A percentile compares a stretch with the other conserved stretches of the same genome.
Conservation (phyloP, 768 basidiomycete species). For the Boletus subparvulus region DNA sequence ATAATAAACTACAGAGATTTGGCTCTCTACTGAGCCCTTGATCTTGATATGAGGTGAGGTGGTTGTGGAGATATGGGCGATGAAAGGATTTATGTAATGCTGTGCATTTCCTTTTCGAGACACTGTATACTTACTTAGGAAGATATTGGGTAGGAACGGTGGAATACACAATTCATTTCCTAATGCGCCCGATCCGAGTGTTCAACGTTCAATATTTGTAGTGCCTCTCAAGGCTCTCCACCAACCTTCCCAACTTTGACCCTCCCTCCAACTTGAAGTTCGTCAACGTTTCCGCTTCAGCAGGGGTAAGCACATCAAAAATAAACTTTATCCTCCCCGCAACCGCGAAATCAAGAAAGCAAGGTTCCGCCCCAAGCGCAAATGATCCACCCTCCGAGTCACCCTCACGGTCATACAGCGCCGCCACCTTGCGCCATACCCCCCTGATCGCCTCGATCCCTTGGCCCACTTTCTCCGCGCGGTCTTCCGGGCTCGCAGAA, state of each 20-base stretch:
- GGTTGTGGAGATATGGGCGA: too few species aligned
- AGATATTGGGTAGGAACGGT: too few species aligned
- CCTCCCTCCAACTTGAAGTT: slow-evolving; percentile 7
- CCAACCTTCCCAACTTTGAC: slow-evolving; percentile 7
- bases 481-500: slow-evolving; percentile 25
- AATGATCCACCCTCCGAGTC: neutral
- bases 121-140: too few species aligned
- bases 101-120: too few species aligned
- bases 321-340: slow-evolving; percentile 20
- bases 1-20: too few species aligned
- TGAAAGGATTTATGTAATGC: too few species aligned
- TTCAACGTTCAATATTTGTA: slow-evolving; percentile 1
- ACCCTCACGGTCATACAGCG: slow-evolving; percentile 8
- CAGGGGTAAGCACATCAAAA: slow-evolving; percentile 6
- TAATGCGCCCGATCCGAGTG: too few species aligned
- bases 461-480: slow-evolving; percentile 22
- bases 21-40: too few species aligned
- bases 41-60: too few species aligned
- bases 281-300: slow-evolving; percentile 8
- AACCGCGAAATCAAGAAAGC: slow-evolving; percentile 20
- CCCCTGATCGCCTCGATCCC: slow-evolving; percentile 20
- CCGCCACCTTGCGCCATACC: slow-evolving; percentile 26
- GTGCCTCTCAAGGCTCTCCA: slow-evolving; percentile 19
- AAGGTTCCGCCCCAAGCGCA: slow-evolving; percentile 16
- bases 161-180: too few species aligned